Percentiles rank a stretch among this genome's conserved stretches.
Conservation (phyloP, 306 rosid species). For the Pterocarpus santalinus region DNA sequence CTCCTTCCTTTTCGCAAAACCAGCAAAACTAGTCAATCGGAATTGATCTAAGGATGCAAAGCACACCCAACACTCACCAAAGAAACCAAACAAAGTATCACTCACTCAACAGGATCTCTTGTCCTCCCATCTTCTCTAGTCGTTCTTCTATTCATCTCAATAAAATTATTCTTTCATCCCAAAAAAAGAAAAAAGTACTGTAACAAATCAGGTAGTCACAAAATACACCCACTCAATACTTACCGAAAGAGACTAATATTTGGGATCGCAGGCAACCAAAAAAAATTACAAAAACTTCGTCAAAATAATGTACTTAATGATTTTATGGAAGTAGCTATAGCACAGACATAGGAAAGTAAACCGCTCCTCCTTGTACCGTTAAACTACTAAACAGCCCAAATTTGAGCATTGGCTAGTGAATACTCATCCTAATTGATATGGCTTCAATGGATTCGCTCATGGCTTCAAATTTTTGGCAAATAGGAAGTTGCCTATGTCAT, state of each 20-base stretch:
- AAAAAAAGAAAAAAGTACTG: neutral
- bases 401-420: neutral
- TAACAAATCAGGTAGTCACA: neutral
- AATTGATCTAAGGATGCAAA: too few relatives aligned
- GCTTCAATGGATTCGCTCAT: neutral
- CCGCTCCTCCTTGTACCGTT: neutral
- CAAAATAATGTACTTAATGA: neutral
- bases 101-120: too few relatives aligned
- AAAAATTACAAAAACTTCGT: neutral
- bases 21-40: too few relatives aligned
- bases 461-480: neutral
- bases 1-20: too few relatives aligned
- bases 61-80: too few relatives aligned
- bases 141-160: too few relatives aligned
- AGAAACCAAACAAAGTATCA: too few relatives aligned
- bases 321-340: neutral
- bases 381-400: neutral
- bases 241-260: neutral
- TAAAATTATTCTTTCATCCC: too few relatives aligned
- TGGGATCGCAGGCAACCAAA: neutral
- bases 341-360: neutral
- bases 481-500: neutral
- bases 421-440: slow-evolving; percentile 4
- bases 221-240: neutral
- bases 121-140: too few relatives aligned